phyloP scores from a whole-genome alignment of 2,329 filamentous ascomycete genomes.

The Arachnopeziza araneosa region DNA sequence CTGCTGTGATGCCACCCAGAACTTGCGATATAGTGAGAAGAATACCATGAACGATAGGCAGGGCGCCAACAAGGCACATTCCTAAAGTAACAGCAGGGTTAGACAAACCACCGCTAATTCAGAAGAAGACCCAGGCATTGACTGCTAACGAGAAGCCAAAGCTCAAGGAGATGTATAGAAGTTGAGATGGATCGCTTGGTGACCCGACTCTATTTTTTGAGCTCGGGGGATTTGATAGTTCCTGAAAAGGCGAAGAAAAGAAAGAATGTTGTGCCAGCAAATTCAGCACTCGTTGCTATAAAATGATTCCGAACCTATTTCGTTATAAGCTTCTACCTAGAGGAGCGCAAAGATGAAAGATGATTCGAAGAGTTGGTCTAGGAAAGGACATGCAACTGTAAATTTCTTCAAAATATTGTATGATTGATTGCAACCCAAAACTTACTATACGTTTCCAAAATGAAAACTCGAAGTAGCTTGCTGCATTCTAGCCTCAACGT shows the following conservation, averaged over 20 bases:
- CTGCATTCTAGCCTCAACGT: background rate
- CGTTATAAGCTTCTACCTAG: background rate
- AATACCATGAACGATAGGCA: slow-evolving; percentile 29
- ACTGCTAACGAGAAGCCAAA: slow-evolving; percentile 39
- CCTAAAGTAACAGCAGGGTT: slow-evolving; percentile 42
- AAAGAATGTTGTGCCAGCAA: slow-evolving; percentile 33
- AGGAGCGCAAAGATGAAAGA: too few species aligned
- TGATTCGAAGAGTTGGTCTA: too few species aligned
- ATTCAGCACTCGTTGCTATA: slow-evolving; percentile 26
- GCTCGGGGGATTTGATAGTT: background rate
- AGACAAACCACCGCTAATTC: slow-evolving; percentile 46
- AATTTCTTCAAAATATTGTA: too few species aligned
- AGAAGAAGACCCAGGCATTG: slow-evolving; percentile 51
- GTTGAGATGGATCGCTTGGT: background rate
- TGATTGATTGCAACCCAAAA: background rate
- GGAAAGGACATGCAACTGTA: too few species aligned
- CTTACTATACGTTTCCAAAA: background rate
- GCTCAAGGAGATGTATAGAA: slow-evolving; percentile 30
- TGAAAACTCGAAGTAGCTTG: background rate
- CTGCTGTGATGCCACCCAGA: slow-evolving; percentile 33
- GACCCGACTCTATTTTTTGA: background rate
- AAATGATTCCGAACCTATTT: slow-evolving; percentile 10
- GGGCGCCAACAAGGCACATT: slow-evolving; percentile 32
- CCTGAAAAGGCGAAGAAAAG: slow-evolving; percentile 32
- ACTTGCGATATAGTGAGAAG: slow-evolving; percentile 33